Percentiles rank a stretch among this genome's conserved stretches.
Evolutionary conservation across 345 rosid species (phyloP).

Genomic region (Excoecaria cochinchinensis): DNA sequence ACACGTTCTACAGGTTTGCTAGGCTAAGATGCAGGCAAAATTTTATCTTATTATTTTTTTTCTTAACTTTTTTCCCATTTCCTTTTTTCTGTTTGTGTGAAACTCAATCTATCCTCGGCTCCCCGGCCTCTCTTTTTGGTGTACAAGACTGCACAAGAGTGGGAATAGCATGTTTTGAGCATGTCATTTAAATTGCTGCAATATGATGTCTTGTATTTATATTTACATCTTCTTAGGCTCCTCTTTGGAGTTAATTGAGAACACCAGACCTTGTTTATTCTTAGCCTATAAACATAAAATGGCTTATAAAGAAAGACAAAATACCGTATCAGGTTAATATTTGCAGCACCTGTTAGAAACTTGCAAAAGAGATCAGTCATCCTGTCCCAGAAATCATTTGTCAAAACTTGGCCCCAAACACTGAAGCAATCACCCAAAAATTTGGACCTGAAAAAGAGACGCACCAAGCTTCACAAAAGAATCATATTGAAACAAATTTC

Average conservation of each 20-base stretch:
- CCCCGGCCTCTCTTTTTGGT: constrained; percentile 22
- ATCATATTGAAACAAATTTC: background rate
- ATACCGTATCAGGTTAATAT: background rate
- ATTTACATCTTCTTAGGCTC: background rate
- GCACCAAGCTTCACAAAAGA: background rate
- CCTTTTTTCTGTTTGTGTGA: constrained; percentile 25
- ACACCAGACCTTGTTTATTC: background rate
- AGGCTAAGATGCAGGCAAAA: constrained; percentile 23
- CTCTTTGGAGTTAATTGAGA: background rate
- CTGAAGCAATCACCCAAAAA: background rate
- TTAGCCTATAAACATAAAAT: background rate
- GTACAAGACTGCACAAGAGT: constrained; percentile 16
- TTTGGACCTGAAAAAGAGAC: constrained; percentile 2
- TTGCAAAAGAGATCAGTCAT: background rate
- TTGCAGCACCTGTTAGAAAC: constrained; percentile 9
- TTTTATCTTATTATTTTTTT: background rate
- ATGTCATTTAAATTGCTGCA: constrained; percentile 6
- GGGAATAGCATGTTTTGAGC: constrained; percentile 29
- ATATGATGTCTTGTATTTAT: background rate
- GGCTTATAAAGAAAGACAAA: background rate
- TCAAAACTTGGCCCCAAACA: background rate
- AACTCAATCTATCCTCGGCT: constrained; percentile 17
- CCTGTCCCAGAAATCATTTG: background rate
- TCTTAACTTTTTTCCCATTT: constrained; percentile 3
- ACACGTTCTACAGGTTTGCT: constrained; percentile 35